phyloP scores from a whole-genome alignment of 2,329 filamentous ascomycete genomes.

The Neurospora sp. region DNA sequence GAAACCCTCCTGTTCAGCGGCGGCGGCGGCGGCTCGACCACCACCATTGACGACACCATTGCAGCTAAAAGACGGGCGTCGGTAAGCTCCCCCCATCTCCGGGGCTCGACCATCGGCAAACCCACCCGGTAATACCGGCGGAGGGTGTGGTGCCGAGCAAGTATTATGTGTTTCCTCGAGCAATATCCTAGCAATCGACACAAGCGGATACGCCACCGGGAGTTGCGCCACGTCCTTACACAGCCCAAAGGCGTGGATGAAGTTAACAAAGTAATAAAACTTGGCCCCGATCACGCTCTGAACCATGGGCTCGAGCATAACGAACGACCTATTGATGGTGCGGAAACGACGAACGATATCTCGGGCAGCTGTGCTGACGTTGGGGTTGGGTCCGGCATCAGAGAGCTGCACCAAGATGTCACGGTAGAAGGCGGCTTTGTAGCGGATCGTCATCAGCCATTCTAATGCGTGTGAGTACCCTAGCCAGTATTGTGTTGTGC shows the following conservation, averaged over 20 bases:
- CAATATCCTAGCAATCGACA: not conserved
- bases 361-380: not conserved
- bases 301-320: slow-evolving; percentile 9
- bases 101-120: not conserved
- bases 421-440: slow-evolving; percentile 8
- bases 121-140: not conserved
- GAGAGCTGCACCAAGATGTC: not conserved
- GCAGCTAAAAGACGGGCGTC: not conserved
- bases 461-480: slow-evolving; percentile 7
- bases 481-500: slow-evolving; percentile 12
- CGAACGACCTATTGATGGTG: slow-evolving; percentile 8
- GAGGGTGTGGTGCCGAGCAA: not conserved
- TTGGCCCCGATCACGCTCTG: slow-evolving; percentile 6
- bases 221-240: not conserved
- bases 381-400: not conserved
- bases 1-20: not conserved
- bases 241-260: not conserved
- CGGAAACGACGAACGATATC: not conserved
- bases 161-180: not conserved
- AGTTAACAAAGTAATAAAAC: slow-evolving; percentile 11
- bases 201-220: not conserved
- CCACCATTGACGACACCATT: slow-evolving; percentile 3
- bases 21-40: not conserved
- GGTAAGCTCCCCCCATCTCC: not conserved
- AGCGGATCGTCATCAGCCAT: slow-evolving; percentile 10